A percentile compares a stretch with the other conserved stretches of the same genome.
These are phyloP conservation scores for Didymella pomorum DNA, from an alignment of 2,329 filamentous ascomycete genomes.

Conservation along the genomic window DNA sequence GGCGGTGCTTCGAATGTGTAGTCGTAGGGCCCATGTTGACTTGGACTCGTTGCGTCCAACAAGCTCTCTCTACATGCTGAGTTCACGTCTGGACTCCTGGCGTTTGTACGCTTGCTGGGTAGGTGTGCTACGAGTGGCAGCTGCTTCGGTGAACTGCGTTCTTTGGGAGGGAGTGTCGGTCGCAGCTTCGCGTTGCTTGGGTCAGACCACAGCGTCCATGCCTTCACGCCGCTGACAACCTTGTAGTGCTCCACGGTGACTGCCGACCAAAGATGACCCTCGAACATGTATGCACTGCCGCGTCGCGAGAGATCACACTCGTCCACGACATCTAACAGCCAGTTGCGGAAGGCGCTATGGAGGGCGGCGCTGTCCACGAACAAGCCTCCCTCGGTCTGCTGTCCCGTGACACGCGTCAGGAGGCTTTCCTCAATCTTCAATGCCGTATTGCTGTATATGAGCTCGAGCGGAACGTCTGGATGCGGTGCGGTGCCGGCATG, in stretches of 20 bases:
- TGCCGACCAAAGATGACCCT: slow-evolving; percentile 40
- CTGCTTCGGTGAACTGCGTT: slow-evolving; percentile 54
- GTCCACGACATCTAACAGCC: slow-evolving; percentile 30
- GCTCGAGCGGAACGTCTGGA: slow-evolving; percentile 24
- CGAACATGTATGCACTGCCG: slow-evolving; percentile 35
- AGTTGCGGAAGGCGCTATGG: slow-evolving; percentile 38
- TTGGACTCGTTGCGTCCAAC: not conserved
- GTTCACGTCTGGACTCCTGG: slow-evolving; percentile 6
- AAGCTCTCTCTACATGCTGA: not conserved
- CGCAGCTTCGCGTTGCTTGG: slow-evolving; percentile 3
- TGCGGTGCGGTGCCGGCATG: slow-evolving; percentile 15
- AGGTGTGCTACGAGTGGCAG: slow-evolving; percentile 32
- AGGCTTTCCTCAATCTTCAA: slow-evolving; percentile 28
- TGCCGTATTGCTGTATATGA: slow-evolving; percentile 39
- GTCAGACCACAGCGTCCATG: slow-evolving; percentile 22
- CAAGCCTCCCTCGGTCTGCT: slow-evolving; percentile 19
- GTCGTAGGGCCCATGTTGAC: slow-evolving; percentile 27
- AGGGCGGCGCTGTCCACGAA: slow-evolving; percentile 27
- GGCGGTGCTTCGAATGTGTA: slow-evolving; percentile 25
- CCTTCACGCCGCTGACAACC: slow-evolving; percentile 41
- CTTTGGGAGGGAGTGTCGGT: slow-evolving; percentile 3
- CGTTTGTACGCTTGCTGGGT: not conserved
- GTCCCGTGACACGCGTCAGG: slow-evolving; percentile 29
- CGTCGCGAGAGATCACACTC: slow-evolving; percentile 21
- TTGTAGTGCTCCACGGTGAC: slow-evolving; percentile 33